Evolutionary conservation across 179 eudicot species (phyloP).

Genomic region (Monotropa hypopitys): DNA sequence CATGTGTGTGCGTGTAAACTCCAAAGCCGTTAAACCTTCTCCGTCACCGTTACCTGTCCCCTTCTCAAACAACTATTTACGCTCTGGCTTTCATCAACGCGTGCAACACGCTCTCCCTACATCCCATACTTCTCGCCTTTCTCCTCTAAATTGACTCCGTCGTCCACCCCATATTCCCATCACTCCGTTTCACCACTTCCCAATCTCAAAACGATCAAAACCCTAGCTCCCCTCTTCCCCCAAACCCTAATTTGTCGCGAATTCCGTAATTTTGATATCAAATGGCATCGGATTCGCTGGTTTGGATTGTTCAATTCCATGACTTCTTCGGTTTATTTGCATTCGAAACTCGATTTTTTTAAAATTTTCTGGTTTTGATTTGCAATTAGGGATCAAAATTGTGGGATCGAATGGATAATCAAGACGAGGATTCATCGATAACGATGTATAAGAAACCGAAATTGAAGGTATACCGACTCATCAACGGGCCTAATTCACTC

Average conservation of each 20-base stretch:
- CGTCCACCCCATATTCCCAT: not conserved
- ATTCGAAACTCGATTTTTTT: not conserved
- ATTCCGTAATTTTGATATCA: not conserved
- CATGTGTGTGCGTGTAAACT: not conserved
- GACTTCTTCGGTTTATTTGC: not conserved
- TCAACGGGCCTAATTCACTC: constrained; percentile 12
- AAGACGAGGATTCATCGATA: constrained; percentile 9
- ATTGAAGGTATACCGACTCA: constrained; percentile 16
- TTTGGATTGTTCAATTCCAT: not conserved
- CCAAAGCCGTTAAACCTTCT: not conserved
- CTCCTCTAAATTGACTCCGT: constrained; percentile 7
- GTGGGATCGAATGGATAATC: constrained; percentile 8
- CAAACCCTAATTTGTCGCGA: not conserved
- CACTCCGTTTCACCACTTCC: not conserved
- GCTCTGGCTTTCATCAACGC: not conserved
- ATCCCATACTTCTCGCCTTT: constrained; percentile 2
- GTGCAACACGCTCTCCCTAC: not conserved
- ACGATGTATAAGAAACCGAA: constrained; percentile 10
- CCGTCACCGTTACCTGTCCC: not conserved
- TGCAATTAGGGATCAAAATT: not conserved
- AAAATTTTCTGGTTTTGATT: not conserved
- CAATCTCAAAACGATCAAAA: not conserved
- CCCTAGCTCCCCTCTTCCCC: not conserved
- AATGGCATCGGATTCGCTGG: not conserved
- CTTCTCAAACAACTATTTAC: not conserved